phyloP scores from a whole-genome alignment of 1,284 basidiomycete species.

The Cutaneotrichosporon sp. region DNA sequence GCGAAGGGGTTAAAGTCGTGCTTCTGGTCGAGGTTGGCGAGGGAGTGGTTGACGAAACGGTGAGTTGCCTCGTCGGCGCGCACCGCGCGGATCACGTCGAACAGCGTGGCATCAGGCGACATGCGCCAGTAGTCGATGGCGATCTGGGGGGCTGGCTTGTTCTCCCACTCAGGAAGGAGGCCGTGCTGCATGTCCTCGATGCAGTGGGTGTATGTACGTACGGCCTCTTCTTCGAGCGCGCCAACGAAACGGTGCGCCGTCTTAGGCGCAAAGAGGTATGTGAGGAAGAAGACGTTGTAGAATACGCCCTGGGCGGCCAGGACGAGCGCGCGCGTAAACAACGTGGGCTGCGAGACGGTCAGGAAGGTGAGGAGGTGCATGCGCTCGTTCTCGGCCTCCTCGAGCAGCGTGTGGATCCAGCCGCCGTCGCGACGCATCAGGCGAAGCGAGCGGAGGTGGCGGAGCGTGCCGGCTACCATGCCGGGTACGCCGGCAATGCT shows the following conservation, averaged over 20 bases:
- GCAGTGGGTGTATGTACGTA: conserved; percentile 79
- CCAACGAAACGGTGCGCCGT: conserved; percentile 92
- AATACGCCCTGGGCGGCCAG: conserved; percentile 83
- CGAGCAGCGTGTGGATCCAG: conserved; percentile 79
- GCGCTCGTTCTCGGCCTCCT: conserved; percentile 93
- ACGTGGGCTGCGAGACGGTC: conserved; percentile 73
- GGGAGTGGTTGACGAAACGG: conserved; percentile 86
- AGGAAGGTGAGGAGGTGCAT: conserved; percentile 95
- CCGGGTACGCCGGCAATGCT: conserved; percentile 89
- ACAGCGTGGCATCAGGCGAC: conserved; percentile 66
- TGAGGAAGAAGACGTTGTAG: conserved; percentile 85
- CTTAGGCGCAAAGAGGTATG: conserved; percentile 77
- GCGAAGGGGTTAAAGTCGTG: conserved; percentile 90
- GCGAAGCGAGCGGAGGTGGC: conserved; percentile 77
- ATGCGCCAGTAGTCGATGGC: conserved; percentile 92
- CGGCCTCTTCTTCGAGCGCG: conserved; percentile 93
- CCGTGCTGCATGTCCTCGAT: conserved; percentile 83
- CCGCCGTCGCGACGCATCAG: conserved; percentile 84
- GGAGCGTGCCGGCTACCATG: conserved; percentile 84
- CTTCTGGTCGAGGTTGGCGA: conserved; percentile 74
- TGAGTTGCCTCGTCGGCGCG: conserved; percentile 91
- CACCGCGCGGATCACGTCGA: conserved; percentile 87
- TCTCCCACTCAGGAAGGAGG: conserved; percentile 77
- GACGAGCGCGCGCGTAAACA: conserved; percentile 74
- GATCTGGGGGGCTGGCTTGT: conserved; percentile 75